A percentile compares a stretch with the other conserved stretches of the same genome.
Evolutionary conservation across 352 stramenopile genomes (phyloP).

Genomic region (Pythium phragmitis): DNA sequence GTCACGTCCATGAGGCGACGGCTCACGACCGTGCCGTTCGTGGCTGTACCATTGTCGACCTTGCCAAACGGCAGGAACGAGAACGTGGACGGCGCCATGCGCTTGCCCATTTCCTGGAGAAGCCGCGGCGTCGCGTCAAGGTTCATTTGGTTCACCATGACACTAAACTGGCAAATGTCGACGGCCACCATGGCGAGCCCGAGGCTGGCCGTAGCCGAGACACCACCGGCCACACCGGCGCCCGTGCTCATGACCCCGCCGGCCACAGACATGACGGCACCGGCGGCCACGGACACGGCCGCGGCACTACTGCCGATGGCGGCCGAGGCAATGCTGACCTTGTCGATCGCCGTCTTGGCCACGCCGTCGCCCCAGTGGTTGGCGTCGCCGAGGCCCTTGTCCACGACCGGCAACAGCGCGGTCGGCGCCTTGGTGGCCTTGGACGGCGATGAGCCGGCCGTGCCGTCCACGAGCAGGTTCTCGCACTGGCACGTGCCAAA

Average conservation of each 20-base stretch:
- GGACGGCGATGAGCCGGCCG: slow-evolving; percentile 13
- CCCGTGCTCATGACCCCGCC: slow-evolving; percentile 55
- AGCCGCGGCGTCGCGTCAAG: slow-evolving; percentile 67
- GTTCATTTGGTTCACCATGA: slow-evolving; percentile 88
- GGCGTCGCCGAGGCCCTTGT: slow-evolving; percentile 64
- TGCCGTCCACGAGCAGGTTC: slow-evolving; percentile 30
- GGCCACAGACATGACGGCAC: slow-evolving; percentile 63
- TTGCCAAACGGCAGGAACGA: slow-evolving; percentile 72
- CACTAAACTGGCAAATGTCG: slow-evolving; percentile 77
- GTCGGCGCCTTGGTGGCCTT: slow-evolving; percentile 14
- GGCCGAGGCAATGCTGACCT: slow-evolving; percentile 55
- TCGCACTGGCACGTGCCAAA: slow-evolving; percentile 64
- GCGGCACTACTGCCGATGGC: slow-evolving; percentile 58
- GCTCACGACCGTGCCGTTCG: slow-evolving; percentile 6
- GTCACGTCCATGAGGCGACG: slow-evolving; percentile 25
- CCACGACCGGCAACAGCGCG: slow-evolving; percentile 21
- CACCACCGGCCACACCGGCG: slow-evolving; percentile 51
- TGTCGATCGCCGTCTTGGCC: slow-evolving; percentile 61
- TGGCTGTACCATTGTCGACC: slow-evolving; percentile 17
- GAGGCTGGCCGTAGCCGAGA: slow-evolving; percentile 61
- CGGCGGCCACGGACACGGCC: slow-evolving; percentile 55
- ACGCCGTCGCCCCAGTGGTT: slow-evolving; percentile 67
- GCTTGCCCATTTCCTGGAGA: slow-evolving; percentile 75
- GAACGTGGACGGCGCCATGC: slow-evolving; percentile 63
- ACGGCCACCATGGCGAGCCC: slow-evolving; percentile 67